phyloP scores from a whole-genome alignment of 1,139 yeast genomes.

The Scheffersomyces segobiensis region DNA sequence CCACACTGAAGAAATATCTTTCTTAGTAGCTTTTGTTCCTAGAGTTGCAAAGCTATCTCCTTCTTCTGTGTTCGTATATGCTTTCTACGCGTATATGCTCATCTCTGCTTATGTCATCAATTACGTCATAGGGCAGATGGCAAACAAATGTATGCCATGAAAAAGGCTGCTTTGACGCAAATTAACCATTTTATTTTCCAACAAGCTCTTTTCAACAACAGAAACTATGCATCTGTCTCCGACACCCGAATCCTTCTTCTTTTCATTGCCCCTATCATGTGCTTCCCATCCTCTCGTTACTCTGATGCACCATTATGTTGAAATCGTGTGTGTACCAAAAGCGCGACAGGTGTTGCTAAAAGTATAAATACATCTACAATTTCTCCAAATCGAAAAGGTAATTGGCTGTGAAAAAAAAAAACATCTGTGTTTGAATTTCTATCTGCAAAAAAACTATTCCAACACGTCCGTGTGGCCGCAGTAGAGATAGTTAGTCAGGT shows the following conservation, averaged over 20 bases:
- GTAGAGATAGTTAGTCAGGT: neutral
- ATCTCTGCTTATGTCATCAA: neutral
- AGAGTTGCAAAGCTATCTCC: neutral
- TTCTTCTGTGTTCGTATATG: neutral
- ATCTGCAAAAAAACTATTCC: neutral
- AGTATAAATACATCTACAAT: slow-evolving; percentile 18
- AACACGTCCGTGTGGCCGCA: neutral
- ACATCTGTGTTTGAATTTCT: neutral
- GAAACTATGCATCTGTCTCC: neutral
- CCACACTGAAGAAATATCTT: neutral
- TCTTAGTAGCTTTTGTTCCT: neutral
- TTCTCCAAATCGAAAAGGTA: slow-evolving; percentile 9
- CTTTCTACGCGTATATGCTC: neutral
- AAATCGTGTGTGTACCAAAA: slow-evolving; percentile 8
- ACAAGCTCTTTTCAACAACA: neutral
- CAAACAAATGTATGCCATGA: neutral
- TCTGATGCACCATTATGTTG: neutral
- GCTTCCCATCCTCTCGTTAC: neutral
- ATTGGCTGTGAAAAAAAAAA: neutral
- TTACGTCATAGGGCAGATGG: neutral
- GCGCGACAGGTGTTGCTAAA: slow-evolving; percentile 9
- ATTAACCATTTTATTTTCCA: neutral
- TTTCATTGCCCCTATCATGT: neutral
- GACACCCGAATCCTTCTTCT: neutral
- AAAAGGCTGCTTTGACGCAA: neutral